These are phyloP conservation scores for Lithohypha guttulata DNA, from an alignment of 2,329 filamentous ascomycete species.

Conservation along the genomic window DNA sequence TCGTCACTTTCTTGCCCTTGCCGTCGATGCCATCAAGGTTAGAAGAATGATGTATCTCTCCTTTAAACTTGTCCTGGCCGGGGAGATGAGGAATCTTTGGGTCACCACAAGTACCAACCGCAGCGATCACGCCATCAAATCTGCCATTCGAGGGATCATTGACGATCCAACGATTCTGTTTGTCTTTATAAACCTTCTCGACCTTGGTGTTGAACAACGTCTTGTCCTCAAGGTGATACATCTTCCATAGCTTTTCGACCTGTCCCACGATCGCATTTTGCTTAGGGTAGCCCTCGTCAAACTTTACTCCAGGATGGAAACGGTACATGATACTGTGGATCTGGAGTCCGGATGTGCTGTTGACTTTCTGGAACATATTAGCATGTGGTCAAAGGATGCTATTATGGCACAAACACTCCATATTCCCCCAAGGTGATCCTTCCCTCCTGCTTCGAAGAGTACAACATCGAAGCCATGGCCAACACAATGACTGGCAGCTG, in stretches of 20 bases:
- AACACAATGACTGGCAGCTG: constrained; percentile 69
- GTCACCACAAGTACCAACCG: constrained; percentile 70
- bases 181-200: constrained; percentile 57
- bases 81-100: constrained; percentile 61
- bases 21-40: constrained; percentile 61
- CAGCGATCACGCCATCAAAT: constrained; percentile 70
- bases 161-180: constrained; percentile 62
- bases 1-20: constrained; percentile 61
- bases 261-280: constrained; percentile 65
- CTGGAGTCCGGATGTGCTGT: constrained; percentile 70
- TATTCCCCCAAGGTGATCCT: constrained; percentile 62
- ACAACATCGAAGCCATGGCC: constrained; percentile 76
- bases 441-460: constrained; percentile 62
- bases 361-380: constrained; percentile 45
- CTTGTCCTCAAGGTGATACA: constrained; percentile 58
- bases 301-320: constrained; percentile 70
- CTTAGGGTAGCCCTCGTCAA: constrained; percentile 65
- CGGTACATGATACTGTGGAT: constrained; percentile 82
- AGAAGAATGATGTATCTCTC: constrained; percentile 64
- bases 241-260: constrained; percentile 61
- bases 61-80: constrained; percentile 62
- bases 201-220: constrained; percentile 64
- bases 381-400: constrained; percentile 25
- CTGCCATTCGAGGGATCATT: constrained; percentile 59
- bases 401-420: constrained; percentile 53